Evolutionary conservation across 2,329 filamentous ascomycete genomes (phyloP).

Genomic region (Ceratocystiopsis minuta): DNA sequence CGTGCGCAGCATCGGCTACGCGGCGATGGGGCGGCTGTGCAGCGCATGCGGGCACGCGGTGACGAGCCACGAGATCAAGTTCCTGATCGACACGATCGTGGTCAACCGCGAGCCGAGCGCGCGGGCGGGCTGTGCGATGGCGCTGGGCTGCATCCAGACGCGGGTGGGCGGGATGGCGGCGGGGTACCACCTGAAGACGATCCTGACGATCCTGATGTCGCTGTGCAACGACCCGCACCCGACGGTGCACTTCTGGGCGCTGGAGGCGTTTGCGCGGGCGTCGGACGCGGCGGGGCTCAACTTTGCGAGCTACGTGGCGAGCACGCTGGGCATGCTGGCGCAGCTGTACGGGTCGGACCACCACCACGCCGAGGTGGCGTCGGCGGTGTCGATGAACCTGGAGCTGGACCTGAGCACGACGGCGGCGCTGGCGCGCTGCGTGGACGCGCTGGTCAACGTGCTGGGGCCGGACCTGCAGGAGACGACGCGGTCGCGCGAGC

Average conservation of each 20-base stretch:
- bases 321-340: constrained; percentile 81
- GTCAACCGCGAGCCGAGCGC: constrained; percentile 84
- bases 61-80: constrained; percentile 72
- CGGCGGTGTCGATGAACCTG: constrained; percentile 71
- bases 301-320: constrained; percentile 78
- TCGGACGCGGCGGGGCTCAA: constrained; percentile 84
- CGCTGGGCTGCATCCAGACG: constrained; percentile 80
- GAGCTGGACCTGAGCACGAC: constrained; percentile 72
- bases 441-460: constrained; percentile 93
- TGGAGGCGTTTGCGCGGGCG: constrained; percentile 72
- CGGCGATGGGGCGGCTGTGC: constrained; percentile 73
- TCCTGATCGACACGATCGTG: constrained; percentile 84
- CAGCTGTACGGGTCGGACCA: constrained; percentile 85
- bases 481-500: constrained; percentile 72
- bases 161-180: constrained; percentile 97
- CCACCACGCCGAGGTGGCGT: constrained; percentile 69
- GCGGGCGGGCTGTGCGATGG: constrained; percentile 84
- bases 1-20: constrained; percentile 69
- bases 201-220: constrained; percentile 95
- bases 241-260: constrained; percentile 87
- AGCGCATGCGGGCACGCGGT: constrained; percentile 69
- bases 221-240: constrained; percentile 90
- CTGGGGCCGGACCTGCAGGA: constrained; percentile 91
- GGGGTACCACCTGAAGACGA: constrained; percentile 88
- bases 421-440: constrained; percentile 67